Base-by-base conservation (phyloP, 2,329 filamentous ascomycete species). In the Botryotinia narcissicola region DNA sequence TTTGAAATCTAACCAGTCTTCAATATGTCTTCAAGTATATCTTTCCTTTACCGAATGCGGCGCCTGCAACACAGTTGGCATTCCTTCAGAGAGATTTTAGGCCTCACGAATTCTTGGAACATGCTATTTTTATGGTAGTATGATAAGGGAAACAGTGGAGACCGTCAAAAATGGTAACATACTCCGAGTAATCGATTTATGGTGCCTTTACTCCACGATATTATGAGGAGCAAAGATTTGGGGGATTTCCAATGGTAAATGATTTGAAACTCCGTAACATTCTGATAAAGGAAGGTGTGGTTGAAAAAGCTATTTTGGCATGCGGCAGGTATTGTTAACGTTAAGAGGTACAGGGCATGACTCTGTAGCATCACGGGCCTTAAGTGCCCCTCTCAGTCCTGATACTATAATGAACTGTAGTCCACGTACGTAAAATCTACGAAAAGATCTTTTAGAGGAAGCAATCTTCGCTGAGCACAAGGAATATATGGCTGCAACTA, bases 271-370 rank as follows among this genome's bases (percentile, higher is more conserved):
- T 29, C 35, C 62, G 48, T 42, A 54, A 22, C 9, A 18, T 68
- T 29, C 46, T 42, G 35, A 18, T 42, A 29, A 22, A 57, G 35
- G 48, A 68, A 57, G 46, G 64, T 32, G 35, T 68, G 51, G n/a
- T 12, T 68, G 37, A 35, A 40, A 12, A n/a, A n/a, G 60, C 4
- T 62, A 68, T 68, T 68, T n/a, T 68, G n/a, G 48, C 48, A n/a
- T 29, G 35, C 18, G 5, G n/a, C 35, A 42, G 35, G 9, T 54
- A 57, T 57, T 9, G 18, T 68, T 54, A 22, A 42, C 25, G 25
- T 42, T 37, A 14, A 57, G 18, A 66, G 10, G 64, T 14, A 57
- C 20, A 29, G 16, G 62, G 22, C 42, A 64, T 37, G 32, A 9
- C 20, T 35, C 29, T 67, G 46, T 40, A 25, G 20, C 10, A 51